These are phyloP conservation scores for Vitis hybrid DNA, from an alignment of 177 flowering plant species.

Conservation along the genomic window DNA sequence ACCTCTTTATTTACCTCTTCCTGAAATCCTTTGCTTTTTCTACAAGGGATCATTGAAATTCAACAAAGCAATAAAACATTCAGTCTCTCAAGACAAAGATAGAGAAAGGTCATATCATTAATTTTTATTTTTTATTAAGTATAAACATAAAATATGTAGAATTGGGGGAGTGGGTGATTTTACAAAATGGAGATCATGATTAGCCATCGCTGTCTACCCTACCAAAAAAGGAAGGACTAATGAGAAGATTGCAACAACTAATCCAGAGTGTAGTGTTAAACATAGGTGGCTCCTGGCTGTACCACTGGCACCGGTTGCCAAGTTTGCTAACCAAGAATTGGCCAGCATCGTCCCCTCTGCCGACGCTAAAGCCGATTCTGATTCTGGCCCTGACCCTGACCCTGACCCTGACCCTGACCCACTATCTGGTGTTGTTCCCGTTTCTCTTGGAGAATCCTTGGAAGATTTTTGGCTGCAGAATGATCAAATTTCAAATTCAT, in stretches of 20 bases:
- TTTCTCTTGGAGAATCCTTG: constrained; percentile 16
- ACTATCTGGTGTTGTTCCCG: constrained; percentile 12
- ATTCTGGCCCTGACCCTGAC: constrained; percentile 17
- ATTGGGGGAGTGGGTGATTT: no score
- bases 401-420: constrained; percentile 20
- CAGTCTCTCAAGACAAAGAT: no score
- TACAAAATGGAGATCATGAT: no score
- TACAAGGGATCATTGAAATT: no score
- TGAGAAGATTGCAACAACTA: constrained; percentile 5
- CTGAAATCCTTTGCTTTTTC: no score
- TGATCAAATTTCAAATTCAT: neutral
- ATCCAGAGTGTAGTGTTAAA: neutral
- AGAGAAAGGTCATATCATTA: no score
- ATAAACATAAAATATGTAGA: no score
- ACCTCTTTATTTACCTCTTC: no score
- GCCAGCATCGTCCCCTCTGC: constrained; percentile 21
- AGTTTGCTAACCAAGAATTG: constrained; percentile 44
- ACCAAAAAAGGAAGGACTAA: constrained; percentile 5
- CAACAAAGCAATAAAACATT: no score
- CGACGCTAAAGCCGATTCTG: constrained; percentile 8
- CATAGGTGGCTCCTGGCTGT: constrained; percentile 22
- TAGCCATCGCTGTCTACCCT: no score
- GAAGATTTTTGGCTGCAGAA: constrained; percentile 47
- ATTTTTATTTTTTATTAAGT: no score
- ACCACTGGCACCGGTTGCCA: constrained; percentile 36